Evolutionary conservation across 2,329 filamentous ascomycete genomes (phyloP), one percentile per base, ranked within the genome.

Genomic region (Fusarium guadeloupense): DNA sequence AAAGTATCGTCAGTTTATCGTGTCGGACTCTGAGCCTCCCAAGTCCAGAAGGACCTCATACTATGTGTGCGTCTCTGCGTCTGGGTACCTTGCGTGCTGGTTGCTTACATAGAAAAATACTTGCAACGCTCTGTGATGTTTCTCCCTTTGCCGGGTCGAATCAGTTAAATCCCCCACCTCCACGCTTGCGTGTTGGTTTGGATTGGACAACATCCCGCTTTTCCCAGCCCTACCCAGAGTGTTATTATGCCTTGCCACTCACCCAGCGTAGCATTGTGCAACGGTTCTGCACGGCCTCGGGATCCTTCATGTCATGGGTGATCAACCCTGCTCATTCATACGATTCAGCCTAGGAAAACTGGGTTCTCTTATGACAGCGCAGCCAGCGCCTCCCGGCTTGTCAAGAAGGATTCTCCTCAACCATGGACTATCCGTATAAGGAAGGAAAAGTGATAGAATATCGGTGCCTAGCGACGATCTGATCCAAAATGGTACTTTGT

Each of bases 151-250:
- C 40, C 20, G 19, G 43, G 50, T 34, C 50, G 19, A 40, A 43
- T 34, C 50, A 43, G 14, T 25, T 23, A 16, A 19, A 33, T 42
- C 16, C 31, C 38, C 60, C 41, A 60, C 55, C 55, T 61, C 55
- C 60, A 44, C 60, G 44, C 47, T 60, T 43, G 28, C 28, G 31
- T 39, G 38, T 43, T 35, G 38, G 30, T 35, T 23, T 37, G 28
- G 34, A 33, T 37, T 61, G 26, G 49, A 61, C 42, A 25, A 25
- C 34, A 64, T 55, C 50, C 59, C 54, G 45, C 54, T 44, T 61
- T 60, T 50, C 37, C 48, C 60, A 64, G 60, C 60, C 60, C 55
- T 64, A 64, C 39, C 26, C 45, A 59, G 25, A 46, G 49, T 17
- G 44, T 30, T 30, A 17, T 35, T 59, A 35, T 62, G 46, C 59